phyloP scores from a whole-genome alignment of 2,329 filamentous ascomycete species.

The Pseudogymnoascus sp. region DNA sequence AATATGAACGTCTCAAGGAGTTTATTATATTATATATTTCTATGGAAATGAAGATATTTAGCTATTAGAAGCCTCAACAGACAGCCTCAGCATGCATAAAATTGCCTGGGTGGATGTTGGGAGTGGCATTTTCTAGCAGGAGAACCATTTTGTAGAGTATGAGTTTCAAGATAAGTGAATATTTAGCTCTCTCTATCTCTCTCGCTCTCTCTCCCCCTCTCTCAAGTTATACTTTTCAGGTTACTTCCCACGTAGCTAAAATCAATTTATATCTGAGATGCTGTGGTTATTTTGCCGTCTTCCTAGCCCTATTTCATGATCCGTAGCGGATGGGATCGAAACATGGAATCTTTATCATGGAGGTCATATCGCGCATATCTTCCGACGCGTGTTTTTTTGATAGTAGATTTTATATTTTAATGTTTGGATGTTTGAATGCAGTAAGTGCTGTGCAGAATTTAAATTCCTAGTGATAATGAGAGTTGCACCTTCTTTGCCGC shows the following conservation, averaged over 20 bases:
- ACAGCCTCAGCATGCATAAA: neutral
- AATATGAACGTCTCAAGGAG: neutral
- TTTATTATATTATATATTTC: neutral
- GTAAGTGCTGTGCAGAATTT: neutral
- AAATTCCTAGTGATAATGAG: neutral
- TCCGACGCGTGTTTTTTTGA: neutral
- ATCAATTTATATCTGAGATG: neutral
- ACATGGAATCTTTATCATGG: neutral
- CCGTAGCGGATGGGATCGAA: neutral
- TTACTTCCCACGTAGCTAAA: too few species aligned
- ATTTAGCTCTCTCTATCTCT: neutral
- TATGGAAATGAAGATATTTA: neutral
- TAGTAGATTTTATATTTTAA: neutral
- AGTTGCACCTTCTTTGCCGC: slow-evolving; percentile 5
- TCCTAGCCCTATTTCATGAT: neutral
- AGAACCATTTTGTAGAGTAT: neutral
- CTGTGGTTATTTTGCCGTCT: neutral
- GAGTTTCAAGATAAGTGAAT: neutral
- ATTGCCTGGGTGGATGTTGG: neutral
- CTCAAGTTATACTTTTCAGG: neutral
- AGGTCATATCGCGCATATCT: neutral
- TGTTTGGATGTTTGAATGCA: neutral
- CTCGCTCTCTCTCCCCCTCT: neutral
- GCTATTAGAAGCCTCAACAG: neutral
- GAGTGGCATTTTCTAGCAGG: neutral